Base-by-base conservation (phyloP, 73 alveolate species). In the Stentor roeselii region DNA sequence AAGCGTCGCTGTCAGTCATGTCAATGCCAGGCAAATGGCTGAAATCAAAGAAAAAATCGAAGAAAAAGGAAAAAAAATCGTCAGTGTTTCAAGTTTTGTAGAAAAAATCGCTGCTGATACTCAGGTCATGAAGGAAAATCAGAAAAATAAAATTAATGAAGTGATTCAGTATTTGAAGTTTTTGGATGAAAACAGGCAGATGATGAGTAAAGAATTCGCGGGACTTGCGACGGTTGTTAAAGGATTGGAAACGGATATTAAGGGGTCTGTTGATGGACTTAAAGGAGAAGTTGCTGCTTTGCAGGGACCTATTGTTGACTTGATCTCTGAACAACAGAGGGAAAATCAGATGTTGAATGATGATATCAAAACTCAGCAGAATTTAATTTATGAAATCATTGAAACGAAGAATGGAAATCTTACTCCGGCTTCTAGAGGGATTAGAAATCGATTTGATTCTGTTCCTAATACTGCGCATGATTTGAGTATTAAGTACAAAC, bases 261-360 rank as follows among this genome's bases (percentile, higher is more conserved):
- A 67, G 34, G 34, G 14, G 14, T 27, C 21, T 67, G 11, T 67
- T 15, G 80, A 14, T 1, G 34, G 34, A 30, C 42, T 67, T 21
- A n/a, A 67, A 67, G 41, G 41, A 21, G 80, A 67, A 30, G 80
- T 67, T 30, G n/a, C 37, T 21, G 41, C n/a, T 30, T 21, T 67
- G 0, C 80, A 67, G 34, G 80, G 80, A 34, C 80, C 80, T 30
- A 67, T 67, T 21, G 37, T 32, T 30, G 80, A 67, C 34, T 32
- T 67, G 41, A 67, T 67, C 14, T 67, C 80, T 30, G 80, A 67
- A 1, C 80, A 67, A 40, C 80, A 67, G 34, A 36, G 80, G 14
- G 80, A 67, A 2, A 67, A 67, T 32, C n/a, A 21, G 0, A 32
- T 21, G 2, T 2, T 67, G 14, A 67, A 21, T 21, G 41, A 67